Base-by-base conservation (phyloP, 1,284 basidiomycete species). In the Jaminaea rosea region DNA sequence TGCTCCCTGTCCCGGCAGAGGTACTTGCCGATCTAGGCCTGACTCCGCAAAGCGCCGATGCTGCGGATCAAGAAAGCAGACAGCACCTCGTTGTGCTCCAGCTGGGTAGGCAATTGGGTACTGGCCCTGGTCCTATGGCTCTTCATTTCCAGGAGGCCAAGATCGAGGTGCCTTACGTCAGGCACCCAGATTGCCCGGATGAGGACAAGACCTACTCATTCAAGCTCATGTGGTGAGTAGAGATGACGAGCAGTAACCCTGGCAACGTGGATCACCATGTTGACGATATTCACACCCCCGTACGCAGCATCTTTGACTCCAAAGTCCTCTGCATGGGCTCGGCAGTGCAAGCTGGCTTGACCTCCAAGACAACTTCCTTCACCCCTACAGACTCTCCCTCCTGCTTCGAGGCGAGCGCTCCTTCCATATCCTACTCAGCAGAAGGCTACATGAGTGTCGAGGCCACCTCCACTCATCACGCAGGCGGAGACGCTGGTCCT, bases 81-180 rank as follows among this genome's bases (percentile, higher is more conserved):
- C 29, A 32, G 37, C 49, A 44, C 45, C 28, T 50, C 28, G 29
- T 55, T 19, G 9, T 55, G 8, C 53, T 55, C 10, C 53, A 55
- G 41, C 26, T 55, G 13, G 53, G 53, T n/a, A 47, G 46, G 13
- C 53, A 55, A 26, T 26, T 29, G 6, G 27, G 26, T 17, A 49
- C 53, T 24, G 53, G 53, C 19, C 53, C 53, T 9, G 52, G 53
- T 24, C 27, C 44, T 15, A 13, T 23, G 19, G 42, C 32, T 26
- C 21, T 53, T 32, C 23, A 27, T 31, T 49, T 46, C 26, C 32
- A 34, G 9, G 53, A 55, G 37, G 32, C 29, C 29, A 55, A 55
- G 46, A 24, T 55, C 24, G 53, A 55, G 26, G 24, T 55, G 4
- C 50, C 53, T 10, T 55, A 36, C 49, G 26, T 55, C 10, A 21